A percentile compares a stretch with the other conserved stretches of the same genome.
These are phyloP conservation scores for Alternaria atra DNA, from an alignment of 2,329 filamentous ascomycete species.

Conservation along the genomic window DNA sequence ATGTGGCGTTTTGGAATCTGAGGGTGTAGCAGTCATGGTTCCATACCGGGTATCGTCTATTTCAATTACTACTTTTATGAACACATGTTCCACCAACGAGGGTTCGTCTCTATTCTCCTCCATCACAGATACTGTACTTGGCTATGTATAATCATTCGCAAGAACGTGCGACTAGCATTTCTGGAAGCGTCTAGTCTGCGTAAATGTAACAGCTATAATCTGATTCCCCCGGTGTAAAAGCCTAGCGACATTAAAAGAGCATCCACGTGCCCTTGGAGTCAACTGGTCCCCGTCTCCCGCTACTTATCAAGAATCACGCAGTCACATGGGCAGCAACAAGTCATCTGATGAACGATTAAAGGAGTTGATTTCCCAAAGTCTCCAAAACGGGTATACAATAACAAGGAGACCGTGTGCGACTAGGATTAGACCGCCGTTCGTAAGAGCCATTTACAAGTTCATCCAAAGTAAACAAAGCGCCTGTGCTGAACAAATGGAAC, in stretches of 20 bases:
- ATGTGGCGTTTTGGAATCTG: not conserved
- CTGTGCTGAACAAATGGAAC: not conserved
- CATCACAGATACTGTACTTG: not conserved
- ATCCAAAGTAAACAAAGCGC: not conserved
- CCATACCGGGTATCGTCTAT: not conserved
- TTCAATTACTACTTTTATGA: not conserved
- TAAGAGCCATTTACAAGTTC: not conserved
- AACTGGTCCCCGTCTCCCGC: not conserved
- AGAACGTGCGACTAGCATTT: not conserved
- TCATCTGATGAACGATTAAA: not conserved
- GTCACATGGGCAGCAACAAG: not conserved
- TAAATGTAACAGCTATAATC: not conserved
- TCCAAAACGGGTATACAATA: conserved; percentile 3
- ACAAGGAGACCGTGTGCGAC: conserved; percentile 3
- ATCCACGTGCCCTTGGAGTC: not conserved
- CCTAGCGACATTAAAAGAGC: not conserved
- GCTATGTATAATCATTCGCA: not conserved
- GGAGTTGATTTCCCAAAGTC: not conserved
- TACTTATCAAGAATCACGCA: not conserved
- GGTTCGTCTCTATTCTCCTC: not conserved
- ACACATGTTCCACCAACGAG: not conserved
- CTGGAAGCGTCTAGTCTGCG: not conserved
- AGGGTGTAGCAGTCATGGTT: not conserved
- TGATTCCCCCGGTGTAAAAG: not conserved
- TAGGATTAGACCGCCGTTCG: conserved; percentile 3